These are phyloP conservation scores for Paraconiothyrium brasiliense DNA, from an alignment of 2,329 filamentous ascomycete species.

Conservation along the genomic window DNA sequence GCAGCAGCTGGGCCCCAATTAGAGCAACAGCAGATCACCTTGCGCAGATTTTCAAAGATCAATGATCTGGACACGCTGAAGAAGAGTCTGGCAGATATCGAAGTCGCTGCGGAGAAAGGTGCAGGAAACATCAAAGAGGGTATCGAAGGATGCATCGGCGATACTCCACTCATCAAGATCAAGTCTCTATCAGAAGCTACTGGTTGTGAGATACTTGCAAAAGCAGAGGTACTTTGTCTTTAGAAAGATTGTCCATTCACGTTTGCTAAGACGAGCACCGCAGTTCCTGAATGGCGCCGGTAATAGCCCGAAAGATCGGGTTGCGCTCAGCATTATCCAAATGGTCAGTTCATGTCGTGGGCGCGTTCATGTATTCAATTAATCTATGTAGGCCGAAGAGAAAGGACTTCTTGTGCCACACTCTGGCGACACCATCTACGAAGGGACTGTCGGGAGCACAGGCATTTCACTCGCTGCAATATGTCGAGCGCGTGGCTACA, in stretches of 20 bases:
- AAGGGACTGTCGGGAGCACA: slow-evolving; percentile 95
- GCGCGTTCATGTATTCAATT: slow-evolving; percentile 13
- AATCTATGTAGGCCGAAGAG: slow-evolving; percentile 71
- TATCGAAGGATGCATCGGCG: slow-evolving; percentile 90
- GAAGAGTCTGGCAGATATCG: slow-evolving; percentile 34
- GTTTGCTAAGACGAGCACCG: slow-evolving; percentile 11
- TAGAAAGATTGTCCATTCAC: neutral
- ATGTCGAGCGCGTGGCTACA: slow-evolving; percentile 86
- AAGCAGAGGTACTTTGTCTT: slow-evolving; percentile 72
- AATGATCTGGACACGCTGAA: slow-evolving; percentile 36
- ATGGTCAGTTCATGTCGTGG: slow-evolving; percentile 50
- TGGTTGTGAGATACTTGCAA: slow-evolving; percentile 88
- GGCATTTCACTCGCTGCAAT: slow-evolving; percentile 94
- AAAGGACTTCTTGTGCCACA: slow-evolving; percentile 78
- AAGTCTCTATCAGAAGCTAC: slow-evolving; percentile 86
- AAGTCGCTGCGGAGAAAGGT: slow-evolving; percentile 23
- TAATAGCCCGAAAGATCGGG: slow-evolving; percentile 92
- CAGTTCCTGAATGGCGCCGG: slow-evolving; percentile 94
- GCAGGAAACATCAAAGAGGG: slow-evolving; percentile 70
- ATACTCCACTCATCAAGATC: slow-evolving; percentile 89
- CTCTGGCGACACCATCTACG: slow-evolving; percentile 93
- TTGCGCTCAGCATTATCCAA: slow-evolving; percentile 88
- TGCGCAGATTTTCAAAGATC: slow-evolving; percentile 35
- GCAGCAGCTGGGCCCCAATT: slow-evolving; percentile 29
- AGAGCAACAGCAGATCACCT: slow-evolving; percentile 31